These are phyloP conservation scores for Helichrysum umbraculigerum DNA, from an alignment of 129 eudicot species.

Conservation along the genomic window DNA sequence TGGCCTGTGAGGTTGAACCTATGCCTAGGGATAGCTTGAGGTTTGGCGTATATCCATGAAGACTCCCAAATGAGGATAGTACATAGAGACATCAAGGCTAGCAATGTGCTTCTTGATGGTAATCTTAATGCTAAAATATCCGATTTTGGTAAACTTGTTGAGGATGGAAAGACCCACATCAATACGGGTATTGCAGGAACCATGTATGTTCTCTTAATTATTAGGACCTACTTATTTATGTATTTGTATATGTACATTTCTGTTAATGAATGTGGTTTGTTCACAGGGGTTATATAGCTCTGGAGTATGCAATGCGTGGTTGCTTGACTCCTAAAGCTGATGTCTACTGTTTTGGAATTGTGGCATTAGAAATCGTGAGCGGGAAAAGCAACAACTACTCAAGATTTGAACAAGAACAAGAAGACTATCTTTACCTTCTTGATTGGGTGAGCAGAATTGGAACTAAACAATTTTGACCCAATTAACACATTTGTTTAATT, in stretches of 20 bases:
- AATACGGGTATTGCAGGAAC: conserved; percentile 92
- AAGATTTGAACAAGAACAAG: conserved; percentile 43
- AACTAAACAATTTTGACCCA: background rate
- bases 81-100: conserved; percentile 81
- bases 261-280: conserved; percentile 8
- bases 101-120: conserved; percentile 78
- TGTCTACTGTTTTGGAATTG: conserved; percentile 84
- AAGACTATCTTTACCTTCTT: conserved; percentile 81
- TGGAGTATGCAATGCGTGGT: conserved; percentile 90
- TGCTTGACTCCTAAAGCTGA: conserved; percentile 74
- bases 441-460: conserved; percentile 59
- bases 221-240: background rate
- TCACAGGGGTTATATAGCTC: conserved; percentile 87
- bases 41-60: conserved; percentile 80
- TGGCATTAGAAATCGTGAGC: conserved; percentile 64
- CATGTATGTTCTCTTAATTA: conserved; percentile 45
- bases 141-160: conserved; percentile 82
- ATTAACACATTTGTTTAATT: background rate
- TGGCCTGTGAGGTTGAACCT: conserved; percentile 75
- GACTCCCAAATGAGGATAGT: conserved; percentile 73
- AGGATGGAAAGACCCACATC: conserved; percentile 73
- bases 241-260: too few species aligned
- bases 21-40: conserved; percentile 77
- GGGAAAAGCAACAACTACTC: conserved; percentile 89
- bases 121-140: conserved; percentile 80